Evolutionary conservation across 768 basidiomycete genomes (phyloP).

Genomic region (Phlebiopsis gigantea): DNA sequence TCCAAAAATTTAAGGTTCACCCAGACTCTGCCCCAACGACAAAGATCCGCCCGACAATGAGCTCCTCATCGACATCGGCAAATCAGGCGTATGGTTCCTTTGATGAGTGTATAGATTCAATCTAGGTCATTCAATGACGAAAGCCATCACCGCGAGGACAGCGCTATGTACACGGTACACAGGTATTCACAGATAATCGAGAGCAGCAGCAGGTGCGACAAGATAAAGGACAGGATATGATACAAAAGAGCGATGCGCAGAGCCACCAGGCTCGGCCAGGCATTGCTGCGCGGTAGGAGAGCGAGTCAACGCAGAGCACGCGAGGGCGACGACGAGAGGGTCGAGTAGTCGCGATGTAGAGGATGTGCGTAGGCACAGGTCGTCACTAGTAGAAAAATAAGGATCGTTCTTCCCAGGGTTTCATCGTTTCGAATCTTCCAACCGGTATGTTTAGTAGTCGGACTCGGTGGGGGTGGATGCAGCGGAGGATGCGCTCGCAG

Average conservation of each 20-base stretch:
- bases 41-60: neutral
- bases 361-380: neutral
- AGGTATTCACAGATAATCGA: neutral
- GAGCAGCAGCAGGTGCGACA: neutral
- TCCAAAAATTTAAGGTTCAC: too few species aligned
- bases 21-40: too few species aligned
- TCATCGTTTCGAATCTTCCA: neutral
- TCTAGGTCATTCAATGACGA: neutral
- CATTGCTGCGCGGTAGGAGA: neutral
- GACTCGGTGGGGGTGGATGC: neutral
- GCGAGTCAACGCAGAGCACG: neutral
- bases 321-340: neutral
- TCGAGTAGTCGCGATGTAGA: neutral
- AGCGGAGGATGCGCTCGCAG: neutral
- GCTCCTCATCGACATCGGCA: too few species aligned
- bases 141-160: neutral
- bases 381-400: neutral
- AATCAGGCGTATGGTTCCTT: too few species aligned
- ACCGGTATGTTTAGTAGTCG: neutral
- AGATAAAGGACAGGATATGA: neutral
- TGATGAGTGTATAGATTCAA: too few species aligned
- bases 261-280: neutral
- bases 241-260: neutral
- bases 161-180: neutral
- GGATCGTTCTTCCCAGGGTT: neutral